Percentiles rank a stretch among this genome's conserved stretches.
Conservation (phyloP, 305 asterid genomes). For the Solanum hybrid region DNA sequence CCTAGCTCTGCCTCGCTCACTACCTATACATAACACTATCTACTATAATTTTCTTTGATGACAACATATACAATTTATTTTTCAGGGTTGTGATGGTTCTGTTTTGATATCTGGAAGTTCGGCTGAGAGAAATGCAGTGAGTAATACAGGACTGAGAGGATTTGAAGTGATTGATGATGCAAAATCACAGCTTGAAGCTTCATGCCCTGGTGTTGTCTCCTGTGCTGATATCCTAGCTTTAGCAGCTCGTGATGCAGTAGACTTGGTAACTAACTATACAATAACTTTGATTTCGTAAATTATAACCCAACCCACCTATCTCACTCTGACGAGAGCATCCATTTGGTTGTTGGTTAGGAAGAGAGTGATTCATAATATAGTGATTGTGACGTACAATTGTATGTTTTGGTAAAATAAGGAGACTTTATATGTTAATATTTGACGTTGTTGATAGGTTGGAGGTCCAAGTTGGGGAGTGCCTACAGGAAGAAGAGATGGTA, state of each 20-base stretch:
- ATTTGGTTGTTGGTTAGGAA: too few relatives aligned
- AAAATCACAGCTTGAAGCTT: conserved; percentile 46
- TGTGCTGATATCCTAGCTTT: conserved; percentile 69
- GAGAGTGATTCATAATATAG: background rate
- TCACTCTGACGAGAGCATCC: background rate
- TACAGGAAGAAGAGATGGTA: conserved; percentile 69
- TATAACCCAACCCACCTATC: background rate
- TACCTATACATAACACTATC: background rate
- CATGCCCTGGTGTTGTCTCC: conserved; percentile 59
- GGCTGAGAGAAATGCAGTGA: conserved; percentile 40
- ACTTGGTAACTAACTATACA: conserved; percentile 32
- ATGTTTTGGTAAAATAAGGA: background rate
- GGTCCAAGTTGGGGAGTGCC: conserved; percentile 73
- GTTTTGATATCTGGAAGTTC: conserved; percentile 35
- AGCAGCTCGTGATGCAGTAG: conserved; percentile 69
- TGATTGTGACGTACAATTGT: background rate
- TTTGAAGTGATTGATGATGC: conserved; percentile 64
- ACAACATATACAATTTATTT: background rate
- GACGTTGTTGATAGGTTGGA: conserved; percentile 30
- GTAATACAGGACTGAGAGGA: conserved; percentile 51
- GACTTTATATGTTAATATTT: background rate
- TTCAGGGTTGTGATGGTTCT: conserved; percentile 71
- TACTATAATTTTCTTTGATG: background rate
- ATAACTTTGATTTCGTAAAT: background rate
- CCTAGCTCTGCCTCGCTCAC: too few relatives aligned